These are phyloP conservation scores for Fusarium abutilonis DNA, from an alignment of 2,329 filamentous ascomycete genomes.

Conservation along the genomic window DNA sequence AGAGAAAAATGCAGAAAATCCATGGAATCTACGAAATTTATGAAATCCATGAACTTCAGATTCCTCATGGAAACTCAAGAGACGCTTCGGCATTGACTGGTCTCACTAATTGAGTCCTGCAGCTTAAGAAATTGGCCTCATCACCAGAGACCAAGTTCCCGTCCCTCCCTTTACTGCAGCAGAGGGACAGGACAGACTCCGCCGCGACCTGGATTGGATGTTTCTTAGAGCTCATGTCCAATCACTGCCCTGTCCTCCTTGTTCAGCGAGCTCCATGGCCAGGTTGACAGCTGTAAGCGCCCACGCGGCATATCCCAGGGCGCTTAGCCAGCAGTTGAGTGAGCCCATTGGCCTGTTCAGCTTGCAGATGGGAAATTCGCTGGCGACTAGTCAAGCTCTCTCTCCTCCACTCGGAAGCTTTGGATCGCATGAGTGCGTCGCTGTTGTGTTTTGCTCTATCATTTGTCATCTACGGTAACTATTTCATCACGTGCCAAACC, in stretches of 20 bases:
- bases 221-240: constrained; percentile 15
- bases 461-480: neutral
- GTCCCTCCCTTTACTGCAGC: constrained; percentile 10
- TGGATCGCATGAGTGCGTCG: neutral
- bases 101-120: constrained; percentile 1
- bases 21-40: neutral
- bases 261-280: constrained; percentile 9
- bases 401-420: constrained; percentile 25
- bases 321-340: constrained; percentile 20
- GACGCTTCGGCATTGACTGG: neutral
- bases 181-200: neutral
- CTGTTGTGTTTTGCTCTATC: neutral
- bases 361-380: constrained; percentile 18
- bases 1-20: neutral
- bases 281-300: constrained; percentile 29
- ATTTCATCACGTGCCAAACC: constrained; percentile 20
- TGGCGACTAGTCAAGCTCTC: constrained; percentile 8
- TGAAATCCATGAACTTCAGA: neutral
- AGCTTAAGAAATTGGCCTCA: constrained; percentile 10
- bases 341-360: constrained; percentile 27
- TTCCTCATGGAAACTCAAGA: neutral
- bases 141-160: constrained; percentile 27
- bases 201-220: neutral
- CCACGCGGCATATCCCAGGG: constrained; percentile 22
- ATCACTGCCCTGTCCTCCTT: constrained; percentile 17